Base-by-base conservation (phyloP, 192 early-diverging fungal species). In the Backusella morwellensis region DNA sequence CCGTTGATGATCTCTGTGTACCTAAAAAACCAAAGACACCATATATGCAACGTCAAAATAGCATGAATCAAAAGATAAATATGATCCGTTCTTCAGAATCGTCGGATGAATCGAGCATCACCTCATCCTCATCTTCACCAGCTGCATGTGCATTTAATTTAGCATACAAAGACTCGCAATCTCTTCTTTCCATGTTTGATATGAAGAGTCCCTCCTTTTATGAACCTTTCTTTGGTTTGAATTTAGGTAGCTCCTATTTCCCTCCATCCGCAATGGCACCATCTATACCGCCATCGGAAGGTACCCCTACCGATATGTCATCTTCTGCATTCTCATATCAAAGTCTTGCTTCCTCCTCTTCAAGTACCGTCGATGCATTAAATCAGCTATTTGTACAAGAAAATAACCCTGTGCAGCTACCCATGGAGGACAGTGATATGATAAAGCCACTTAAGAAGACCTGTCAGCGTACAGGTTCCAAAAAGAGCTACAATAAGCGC, bases 81-180 rank as follows among this genome's bases (percentile, higher is more conserved):
- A 40, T 59, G 4, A 66, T 70, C 7, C 75, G 59, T 11, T 81
- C 82, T 6, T 75, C 78, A 19, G 73, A 73, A 14, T 80, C 82
- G 12, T 80, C 82, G 4, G 82, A 84, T 63, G 82, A 80, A 50
- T 84, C 82, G 8, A 78, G 77, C 11, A 63, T 63, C 9, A 76
- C 69, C 9, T 63, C 44, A 52, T 78, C 82, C 6, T 81, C 82
- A 34, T 77, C 82, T 6, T 77, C 82, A 38, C 82, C 82, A 19
- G 75, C 73, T n/a, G 79, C 80, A 54, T 84, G 75, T 26, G 74
- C 80, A 9, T 84, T 84, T 78, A 79, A 84, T 42, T 75, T 84
- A 5, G 72, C 78, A 74, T 84, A 78, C 34, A 69, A 74, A 21
- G 82, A 78, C 36, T 42, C 70, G 7, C 52, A 70, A 32, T 70